Percentiles rank a stretch among this genome's conserved stretches.
These are phyloP conservation scores for Fragaria iinumae DNA, from an alignment of 306 rosid species.

Conservation along the genomic window DNA sequence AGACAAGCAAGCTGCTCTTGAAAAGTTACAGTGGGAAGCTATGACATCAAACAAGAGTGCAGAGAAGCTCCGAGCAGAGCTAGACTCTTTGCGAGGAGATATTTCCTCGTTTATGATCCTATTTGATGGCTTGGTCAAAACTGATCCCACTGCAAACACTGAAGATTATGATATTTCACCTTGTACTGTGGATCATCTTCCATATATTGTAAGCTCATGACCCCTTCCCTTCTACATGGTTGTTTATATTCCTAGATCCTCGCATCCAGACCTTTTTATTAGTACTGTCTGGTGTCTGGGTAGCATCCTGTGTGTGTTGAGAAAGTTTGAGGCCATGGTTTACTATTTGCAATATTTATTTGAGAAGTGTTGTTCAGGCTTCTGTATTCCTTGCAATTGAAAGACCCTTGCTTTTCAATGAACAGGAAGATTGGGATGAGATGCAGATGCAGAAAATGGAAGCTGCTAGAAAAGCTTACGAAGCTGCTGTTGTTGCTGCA, in stretches of 20 bases:
- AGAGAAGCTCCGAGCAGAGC: slow-evolving; percentile 50
- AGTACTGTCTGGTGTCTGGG: background rate
- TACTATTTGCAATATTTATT: background rate
- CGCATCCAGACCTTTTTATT: background rate
- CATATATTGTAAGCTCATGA: slow-evolving; percentile 40
- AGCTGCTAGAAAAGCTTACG: slow-evolving; percentile 72
- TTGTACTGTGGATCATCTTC: slow-evolving; percentile 26
- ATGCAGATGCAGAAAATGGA: slow-evolving; percentile 64
- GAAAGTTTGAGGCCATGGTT: background rate
- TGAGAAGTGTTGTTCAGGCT: background rate
- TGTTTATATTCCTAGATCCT: background rate
- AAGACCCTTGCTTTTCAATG: slow-evolving; percentile 15
- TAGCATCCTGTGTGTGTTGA: background rate
- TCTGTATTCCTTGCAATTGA: slow-evolving; percentile 13
- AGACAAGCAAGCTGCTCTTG: slow-evolving; percentile 94
- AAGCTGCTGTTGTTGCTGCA: slow-evolving; percentile 62
- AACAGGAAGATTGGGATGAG: slow-evolving; percentile 85
- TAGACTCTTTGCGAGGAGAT: slow-evolving; percentile 40
- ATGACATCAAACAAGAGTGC: slow-evolving; percentile 54
- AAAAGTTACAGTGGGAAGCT: slow-evolving; percentile 86
- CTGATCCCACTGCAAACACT: slow-evolving; percentile 23
- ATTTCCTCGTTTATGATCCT: slow-evolving; percentile 50
- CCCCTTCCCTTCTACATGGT: background rate
- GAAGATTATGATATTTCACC: slow-evolving; percentile 35
- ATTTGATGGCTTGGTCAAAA: slow-evolving; percentile 62